Base-by-base conservation (phyloP, 129 eudicot species). In the Kitagawia praeruptora region DNA sequence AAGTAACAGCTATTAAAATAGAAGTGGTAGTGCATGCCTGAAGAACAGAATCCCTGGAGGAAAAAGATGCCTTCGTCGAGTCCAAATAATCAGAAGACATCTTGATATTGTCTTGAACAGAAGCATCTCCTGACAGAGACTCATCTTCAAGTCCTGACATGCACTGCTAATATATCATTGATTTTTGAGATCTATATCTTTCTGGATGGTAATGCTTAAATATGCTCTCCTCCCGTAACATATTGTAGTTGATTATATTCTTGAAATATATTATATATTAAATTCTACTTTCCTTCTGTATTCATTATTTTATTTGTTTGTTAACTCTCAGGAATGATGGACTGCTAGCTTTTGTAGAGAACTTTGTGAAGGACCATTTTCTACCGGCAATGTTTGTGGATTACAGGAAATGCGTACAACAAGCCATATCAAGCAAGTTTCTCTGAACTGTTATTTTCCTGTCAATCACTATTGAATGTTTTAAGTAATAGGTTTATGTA, bases 331-430 rank as follows among this genome's bases (percentile, higher is more conserved):
- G 99, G 87, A 96, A 89, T 85, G 98, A 96, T 81, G 97, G 96
- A 81, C 86, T 96, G 84, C 91, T 96, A 79, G 85, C 97, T n/a
- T 96, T 96, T 85, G 87, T 89, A 83, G 99, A 96, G 86, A 96
- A 96, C 86, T 96, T 96, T 85, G 96, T 96, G 87, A 96, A 96
- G 86, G 99, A 96, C 61, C 99, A 92, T 79, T 96, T 96, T 66
- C 80, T 96, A 76, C 99, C 99, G 56, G 85, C 98, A 73, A 89
- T 96, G 97, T 96, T 90, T 83, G 98, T 96, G 19, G 99, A 96
- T 84, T 96, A 96, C 83, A 87, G 99, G 83, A 96, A 96, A 96
- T 87, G 95, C 83, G 98, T 96, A n/a, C 99, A 96, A 58, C 99
- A 96, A 87, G 99, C 99, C 74, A 96, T 96, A 86, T 96, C 99